phyloP scores from a whole-genome alignment of 2,329 filamentous ascomycete species.

The Trichoderma sp. region DNA sequence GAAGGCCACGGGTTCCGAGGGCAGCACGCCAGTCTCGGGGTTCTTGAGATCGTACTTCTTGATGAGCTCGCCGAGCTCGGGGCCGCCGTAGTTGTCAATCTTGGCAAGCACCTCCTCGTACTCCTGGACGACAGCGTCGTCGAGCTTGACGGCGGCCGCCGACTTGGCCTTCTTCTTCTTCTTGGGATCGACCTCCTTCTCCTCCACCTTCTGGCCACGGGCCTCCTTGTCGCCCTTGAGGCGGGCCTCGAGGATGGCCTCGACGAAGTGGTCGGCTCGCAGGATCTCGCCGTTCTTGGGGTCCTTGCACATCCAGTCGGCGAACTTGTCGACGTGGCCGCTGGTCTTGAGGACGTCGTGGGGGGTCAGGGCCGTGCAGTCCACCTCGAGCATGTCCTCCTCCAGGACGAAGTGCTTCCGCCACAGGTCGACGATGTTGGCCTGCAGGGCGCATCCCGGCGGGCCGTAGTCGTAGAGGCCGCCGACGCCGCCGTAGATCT shows the following conservation, averaged over 20 bases:
- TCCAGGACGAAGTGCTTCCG: constrained; percentile 89
- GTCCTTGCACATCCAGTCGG: constrained; percentile 99
- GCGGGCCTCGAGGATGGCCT: constrained; percentile 85
- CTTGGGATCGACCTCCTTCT: constrained; percentile 71
- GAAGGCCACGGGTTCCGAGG: constrained; percentile 83
- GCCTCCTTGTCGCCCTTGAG: constrained; percentile 92
- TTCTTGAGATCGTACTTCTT: constrained; percentile 90
- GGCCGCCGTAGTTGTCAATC: constrained; percentile 93
- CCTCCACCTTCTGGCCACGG: constrained; percentile 77
- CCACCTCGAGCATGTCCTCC: constrained; percentile 94
- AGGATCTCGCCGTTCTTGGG: constrained; percentile 97
- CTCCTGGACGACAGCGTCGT: constrained; percentile 82
- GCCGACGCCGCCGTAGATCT: constrained; percentile 88
- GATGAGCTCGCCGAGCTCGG: constrained; percentile 84
- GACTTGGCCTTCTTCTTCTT: constrained; percentile 91
- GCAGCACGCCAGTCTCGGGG: constrained; percentile 74
- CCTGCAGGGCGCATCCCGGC: constrained; percentile 81
- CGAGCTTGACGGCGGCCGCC: constrained; percentile 79
- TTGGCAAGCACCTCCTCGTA: constrained; percentile 88
- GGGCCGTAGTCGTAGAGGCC: constrained; percentile 94
- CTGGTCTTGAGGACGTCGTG: constrained; percentile 92
- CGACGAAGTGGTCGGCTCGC: constrained; percentile 92
- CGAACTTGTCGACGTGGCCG: constrained; percentile 97
- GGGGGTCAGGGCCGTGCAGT: constrained; percentile 92
- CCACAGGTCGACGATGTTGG: constrained; percentile 87